Base-by-base conservation (phyloP, 306 rosid genomes). In the Prosopis cineraria region DNA sequence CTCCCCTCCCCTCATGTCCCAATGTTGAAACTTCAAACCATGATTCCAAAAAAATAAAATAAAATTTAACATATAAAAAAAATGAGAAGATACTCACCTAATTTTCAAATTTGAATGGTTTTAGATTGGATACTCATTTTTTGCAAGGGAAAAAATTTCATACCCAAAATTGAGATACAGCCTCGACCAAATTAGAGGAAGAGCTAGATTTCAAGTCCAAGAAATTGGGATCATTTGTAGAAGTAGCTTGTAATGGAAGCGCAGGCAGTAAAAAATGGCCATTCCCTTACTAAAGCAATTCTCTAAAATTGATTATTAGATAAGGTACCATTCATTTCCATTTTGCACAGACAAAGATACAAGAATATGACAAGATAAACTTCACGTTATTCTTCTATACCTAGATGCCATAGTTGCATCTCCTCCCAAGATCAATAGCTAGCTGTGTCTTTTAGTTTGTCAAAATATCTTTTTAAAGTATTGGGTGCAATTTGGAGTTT, bases 141-240 rank as follows among this genome's bases (percentile, higher is more conserved):
- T 10, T 20, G 0, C 14, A 27, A 1, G 25, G 3, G 39, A 29
- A 0, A 34, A 14, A 3, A n/a, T 0, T 5, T 25, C 50, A 43
- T 72, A 87, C 90, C 90, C 90, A 87, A 53, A 87, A 87, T 39
- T 84, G 86, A 0, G 90, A 79, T 8, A 84, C 66, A 1, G 67
- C n/a, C 80, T 84, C 72, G 0, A 79, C 67, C 0, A 85, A 69
- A 58, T 2, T 44, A 24, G 81, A 70, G 27, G 80, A 41, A 8
- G 85, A 56, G 44, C 25, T 1, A 25, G 81, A 27, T 3, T 55
- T 29, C 27, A 79, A 36, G 14, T 73, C 83, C 17, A 81, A 68
- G 65, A 31, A 82, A 66, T 82, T 78, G n/a, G 82, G 84, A 34
- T 81, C 81, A 33, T 53, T 30, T 0, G 79, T 37, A 40, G 74